Evolutionary conservation across 768 basidiomycete species (phyloP), one percentile per base, ranked within the genome.

Genomic region (Calocera viscosa): DNA sequence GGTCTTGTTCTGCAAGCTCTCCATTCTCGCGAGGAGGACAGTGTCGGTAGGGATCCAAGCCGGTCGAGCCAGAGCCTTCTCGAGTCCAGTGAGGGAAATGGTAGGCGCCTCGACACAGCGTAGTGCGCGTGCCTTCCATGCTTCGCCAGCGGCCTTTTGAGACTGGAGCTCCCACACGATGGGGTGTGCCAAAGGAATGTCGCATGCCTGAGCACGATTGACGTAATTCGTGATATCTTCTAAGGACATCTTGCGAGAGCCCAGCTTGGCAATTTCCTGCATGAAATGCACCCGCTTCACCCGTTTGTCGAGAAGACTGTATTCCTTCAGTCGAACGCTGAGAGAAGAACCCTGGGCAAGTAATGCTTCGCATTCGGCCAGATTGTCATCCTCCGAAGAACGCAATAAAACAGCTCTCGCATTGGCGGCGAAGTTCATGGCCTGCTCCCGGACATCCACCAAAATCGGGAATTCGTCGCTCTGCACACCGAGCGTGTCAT

Each of bases 281-380:
- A 90, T 76, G 68, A 95, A 83, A 71, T 87, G 84, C 72, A 90
- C 86, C 12, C 91, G 84, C 67, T 88, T 83, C 26, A 91, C 87
- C 66, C 94, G 86, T 76, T 84, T 87, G 78, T 90, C 86, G 22
- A 96, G 81, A 69, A 88, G 84, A 19, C 80, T 74, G 16, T 94
- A 78, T 74, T 94, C 91, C 16, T 91, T 88, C 22, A 95, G 79
- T 64, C 85, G 81, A n/a, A 95, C 87, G 70, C 92, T 93, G 65
- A 94, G 76, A 10, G 89, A 86, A 1, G 86, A 86, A 1, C 85
- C 86, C 30, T 88, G 82, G 64, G 85, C 74, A 66, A 91, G 80
- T 1, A 92, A 77, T 39, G 82, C 83, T 69, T 87, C 87, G 75
- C 90, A 91, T 49, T 89, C 86, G 66, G 82, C 78, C 67, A 91